Evolutionary conservation across 129 eudicot genomes (phyloP), one percentile per base, ranked within the genome.

Genomic region (Erigeron canadensis): DNA sequence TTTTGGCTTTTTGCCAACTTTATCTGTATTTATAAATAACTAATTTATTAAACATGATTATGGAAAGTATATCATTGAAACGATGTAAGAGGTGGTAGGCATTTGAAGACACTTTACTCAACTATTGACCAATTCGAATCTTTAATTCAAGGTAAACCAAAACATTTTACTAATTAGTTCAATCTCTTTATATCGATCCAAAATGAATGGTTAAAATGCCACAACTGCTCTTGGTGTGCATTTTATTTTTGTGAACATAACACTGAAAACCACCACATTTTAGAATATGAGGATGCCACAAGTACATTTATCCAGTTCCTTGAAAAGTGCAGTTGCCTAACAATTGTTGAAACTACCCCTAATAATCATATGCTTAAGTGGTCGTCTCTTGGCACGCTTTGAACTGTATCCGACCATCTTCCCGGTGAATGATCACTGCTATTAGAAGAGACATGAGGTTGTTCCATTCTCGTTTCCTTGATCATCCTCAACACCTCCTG

Each of bases 401-500:
- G 98, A 66, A 91, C 98, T 0, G 96, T 91, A 75, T 91, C 98
- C 4, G 95, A 91, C 98, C 98, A 91, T 75, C 96, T 81, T 59
- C 98, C 95, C 0, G 96, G 96, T 10, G 98, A 91, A 84, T 86
- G 98, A 54, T 91, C 98, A 64, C 98, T 91, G 63, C 98, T 89
- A 75, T 91, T 88, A 0, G 91, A 91, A 13, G 98, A 86, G 22
- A 83, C 78, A 23, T 84, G 96, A 56, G 91, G 89, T 15, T 55
- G 41, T 64, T 84, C 89, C 1, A 84, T 82, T 69, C 98, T 84
- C 6, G 86, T 79, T 55, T 84, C 98, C 67, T 82, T 83, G 5
- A 89, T 80, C 98, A 89, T 91, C 91, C 84, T 81, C 78, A 91
- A 51, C 6, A 91, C 95, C 4, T 91, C 95, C 75, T 71, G 81